phyloP scores from a whole-genome alignment of 805 yeast genomes.

The Candida piceae region DNA sequence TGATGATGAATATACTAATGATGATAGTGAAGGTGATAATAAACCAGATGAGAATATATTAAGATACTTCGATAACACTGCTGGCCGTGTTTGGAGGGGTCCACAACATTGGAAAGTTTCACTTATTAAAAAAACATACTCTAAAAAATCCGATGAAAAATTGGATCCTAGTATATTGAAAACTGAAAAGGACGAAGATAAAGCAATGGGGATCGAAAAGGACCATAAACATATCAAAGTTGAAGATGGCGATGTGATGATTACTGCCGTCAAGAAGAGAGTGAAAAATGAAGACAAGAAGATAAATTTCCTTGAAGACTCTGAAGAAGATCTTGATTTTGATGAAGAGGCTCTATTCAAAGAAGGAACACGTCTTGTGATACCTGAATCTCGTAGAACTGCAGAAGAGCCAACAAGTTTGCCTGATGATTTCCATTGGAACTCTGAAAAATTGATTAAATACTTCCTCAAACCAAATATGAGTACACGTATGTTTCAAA shows the following conservation, averaged over 20 bases:
- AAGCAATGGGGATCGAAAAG: too few species aligned
- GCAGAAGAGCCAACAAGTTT: constrained; percentile 11
- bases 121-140: constrained; percentile 40
- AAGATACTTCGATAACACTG: constrained; percentile 71
- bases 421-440: constrained; percentile 47
- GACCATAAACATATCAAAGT: constrained; percentile 1
- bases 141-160: not conserved
- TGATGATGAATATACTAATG: constrained; percentile 1
- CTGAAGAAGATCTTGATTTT: constrained; percentile 21
- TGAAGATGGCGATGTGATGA: not conserved
- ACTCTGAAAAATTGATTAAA: constrained; percentile 60
- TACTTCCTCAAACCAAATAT: constrained; percentile 61
- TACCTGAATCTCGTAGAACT: constrained; percentile 38
- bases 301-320: constrained; percentile 22
- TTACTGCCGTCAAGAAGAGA: constrained; percentile 11
- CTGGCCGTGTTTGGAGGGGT: constrained; percentile 75
- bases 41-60: constrained; percentile 60
- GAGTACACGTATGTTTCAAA: constrained; percentile 17
- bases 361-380: constrained; percentile 29
- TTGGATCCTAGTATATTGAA: too few species aligned
- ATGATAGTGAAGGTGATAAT: constrained; percentile 16
- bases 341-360: constrained; percentile 31
- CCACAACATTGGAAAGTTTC: constrained; percentile 84
- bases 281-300: constrained; percentile 28
- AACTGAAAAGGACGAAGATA: too few species aligned